Percentiles rank a stretch among this genome's conserved stretches.
Conservation (phyloP, 2,329 filamentous ascomycete genomes). For the Neonectria hederae region DNA sequence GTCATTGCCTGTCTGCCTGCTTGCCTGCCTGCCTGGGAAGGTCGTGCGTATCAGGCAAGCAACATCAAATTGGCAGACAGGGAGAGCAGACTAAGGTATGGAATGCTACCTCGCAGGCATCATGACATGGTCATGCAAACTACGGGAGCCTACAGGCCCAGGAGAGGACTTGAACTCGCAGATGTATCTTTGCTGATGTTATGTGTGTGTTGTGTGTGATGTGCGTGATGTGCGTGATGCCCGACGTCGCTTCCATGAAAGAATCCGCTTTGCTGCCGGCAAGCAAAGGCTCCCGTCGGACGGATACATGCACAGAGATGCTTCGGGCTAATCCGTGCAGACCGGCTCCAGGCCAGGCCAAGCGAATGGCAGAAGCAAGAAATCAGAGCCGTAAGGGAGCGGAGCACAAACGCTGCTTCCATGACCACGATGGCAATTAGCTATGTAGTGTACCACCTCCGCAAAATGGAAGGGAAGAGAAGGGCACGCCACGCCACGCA, state of each 20-base stretch:
- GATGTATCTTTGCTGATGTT: slow-evolving; percentile 4
- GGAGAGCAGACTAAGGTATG: background rate
- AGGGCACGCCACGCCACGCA: slow-evolving; percentile 10
- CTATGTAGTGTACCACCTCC: slow-evolving; percentile 20
- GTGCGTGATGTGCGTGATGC: slow-evolving; percentile 25
- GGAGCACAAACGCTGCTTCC: background rate
- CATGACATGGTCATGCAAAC: slow-evolving; percentile 15
- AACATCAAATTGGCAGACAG: slow-evolving; percentile 6
- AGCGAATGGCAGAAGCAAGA: slow-evolving; percentile 12
- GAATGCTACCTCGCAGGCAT: slow-evolving; percentile 9
- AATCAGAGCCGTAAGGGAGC: slow-evolving; percentile 14
- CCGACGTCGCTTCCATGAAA: slow-evolving; percentile 19
- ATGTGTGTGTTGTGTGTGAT: slow-evolving; percentile 20
- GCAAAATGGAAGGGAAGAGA: background rate
- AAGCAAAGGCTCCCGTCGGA: slow-evolving; percentile 20
- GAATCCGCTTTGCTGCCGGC: slow-evolving; percentile 24
- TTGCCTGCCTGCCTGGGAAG: background rate
- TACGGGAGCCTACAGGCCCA: slow-evolving; percentile 10
- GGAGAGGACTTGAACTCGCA: background rate
- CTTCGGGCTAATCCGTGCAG: slow-evolving; percentile 11
- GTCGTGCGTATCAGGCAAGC: slow-evolving; percentile 3
- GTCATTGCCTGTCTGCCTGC: background rate
- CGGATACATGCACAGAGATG: slow-evolving; percentile 14
- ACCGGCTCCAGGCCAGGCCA: slow-evolving; percentile 11
- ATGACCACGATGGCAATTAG: background rate